Percentiles rank a stretch among this genome's conserved stretches.
Evolutionary conservation across 116 monocot genomes (phyloP).

Genomic region (Papilionanthe hybrid): DNA sequence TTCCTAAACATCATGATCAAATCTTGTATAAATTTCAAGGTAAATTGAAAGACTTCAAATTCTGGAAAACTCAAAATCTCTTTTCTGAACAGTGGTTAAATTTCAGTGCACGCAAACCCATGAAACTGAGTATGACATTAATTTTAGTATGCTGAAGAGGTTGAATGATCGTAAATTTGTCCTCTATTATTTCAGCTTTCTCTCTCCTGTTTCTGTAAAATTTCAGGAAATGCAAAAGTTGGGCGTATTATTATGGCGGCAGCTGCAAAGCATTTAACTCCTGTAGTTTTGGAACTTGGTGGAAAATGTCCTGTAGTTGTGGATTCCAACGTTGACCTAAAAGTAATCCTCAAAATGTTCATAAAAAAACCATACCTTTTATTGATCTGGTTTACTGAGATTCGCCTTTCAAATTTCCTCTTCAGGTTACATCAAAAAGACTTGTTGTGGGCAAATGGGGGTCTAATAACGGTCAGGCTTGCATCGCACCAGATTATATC

Average conservation of each 20-base stretch:
- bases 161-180: neutral
- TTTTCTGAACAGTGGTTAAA: neutral
- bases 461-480: constrained; percentile 90
- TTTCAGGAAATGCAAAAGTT: constrained; percentile 66
- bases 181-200: neutral
- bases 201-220: neutral
- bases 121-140: neutral
- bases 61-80: neutral
- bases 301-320: constrained; percentile 90
- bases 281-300: constrained; percentile 83
- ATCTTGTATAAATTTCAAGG: no score
- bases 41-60: no score
- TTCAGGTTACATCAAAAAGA: constrained; percentile 53
- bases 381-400: neutral
- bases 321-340: constrained; percentile 60
- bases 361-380: neutral
- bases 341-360: constrained; percentile 34
- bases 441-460: constrained; percentile 88
- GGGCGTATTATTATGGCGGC: constrained; percentile 81
- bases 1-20: no score
- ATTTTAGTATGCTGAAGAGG: no score
- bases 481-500: constrained; percentile 84
- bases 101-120: neutral
- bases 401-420: neutral
- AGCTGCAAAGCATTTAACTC: constrained; percentile 84